Evolutionary conservation across 176 grass and related monocot genomes (phyloP), one percentile per base, ranked within the genome.

Genomic region (Oryza punctata): DNA sequence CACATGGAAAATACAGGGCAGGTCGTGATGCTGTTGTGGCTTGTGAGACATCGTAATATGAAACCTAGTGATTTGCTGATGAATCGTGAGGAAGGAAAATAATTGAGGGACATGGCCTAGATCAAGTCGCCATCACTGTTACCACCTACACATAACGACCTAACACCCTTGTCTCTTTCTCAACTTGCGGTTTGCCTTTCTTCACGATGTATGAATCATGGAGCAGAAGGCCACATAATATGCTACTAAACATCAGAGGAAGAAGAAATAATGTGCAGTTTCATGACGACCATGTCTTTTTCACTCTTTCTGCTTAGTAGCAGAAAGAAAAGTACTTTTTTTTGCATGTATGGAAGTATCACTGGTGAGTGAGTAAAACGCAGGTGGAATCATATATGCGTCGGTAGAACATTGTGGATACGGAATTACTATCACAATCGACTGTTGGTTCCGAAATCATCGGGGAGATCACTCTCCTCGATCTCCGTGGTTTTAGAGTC

Each of bases 131-230:
- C 78, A 65, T 63, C 78, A 29, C 87, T 30, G 49, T 80, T 66
- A 30, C 73, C 15, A 81, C 27, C 80, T 77, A 38, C 65, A 74
- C 70, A 13, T 78, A 84, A 81, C 86, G 80, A 65, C 86, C 73
- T 24, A 78, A 71, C 78, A 81, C 67, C 24, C 12, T 59, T 84
- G 86, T 88, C 86, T 24, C 57, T 83, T 82, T 57, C 86, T 78
- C 67, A 88, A 59, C 86, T 78, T 72, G 73, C n/a, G 1, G 0
- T 54, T 41, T 29, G 43, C 59, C 69, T 86, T 73, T 38, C 67
- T 83, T n/a, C 44, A 44, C 45, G 13, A 76, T 14, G 47, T 65
- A 71, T 73, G 44, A 78, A 84, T 84, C 76, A 84, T 35, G 35
- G 61, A 67, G 21, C 81, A 11, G 33, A 84, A 88, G 69, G 67